phyloP scores from a whole-genome alignment of 257 asterid genomes.

The Cynanchum wilfordii region DNA sequence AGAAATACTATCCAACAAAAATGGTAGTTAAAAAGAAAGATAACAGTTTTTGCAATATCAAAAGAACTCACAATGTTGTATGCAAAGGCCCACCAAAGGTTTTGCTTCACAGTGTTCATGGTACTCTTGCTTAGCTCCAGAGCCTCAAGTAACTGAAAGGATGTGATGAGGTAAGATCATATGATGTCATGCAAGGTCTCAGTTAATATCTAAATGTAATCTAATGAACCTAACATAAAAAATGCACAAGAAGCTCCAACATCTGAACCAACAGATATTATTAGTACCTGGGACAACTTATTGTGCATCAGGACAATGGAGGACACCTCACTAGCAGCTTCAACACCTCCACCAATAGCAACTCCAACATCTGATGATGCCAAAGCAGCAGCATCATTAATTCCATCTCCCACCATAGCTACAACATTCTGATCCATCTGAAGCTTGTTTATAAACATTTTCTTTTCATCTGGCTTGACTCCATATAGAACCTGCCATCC shows the following conservation, averaged over 20 bases:
- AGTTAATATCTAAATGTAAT: background rate
- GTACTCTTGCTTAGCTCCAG: conserved; percentile 94
- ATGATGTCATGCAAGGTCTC: background rate
- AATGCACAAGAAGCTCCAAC: background rate
- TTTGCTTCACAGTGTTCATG: conserved; percentile 94
- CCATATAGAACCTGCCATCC: conserved; percentile 72
- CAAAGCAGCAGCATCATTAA: conserved; percentile 97
- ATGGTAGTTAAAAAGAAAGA: background rate
- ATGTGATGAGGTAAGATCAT: conserved; percentile 6
- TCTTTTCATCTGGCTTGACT: conserved; percentile 83
- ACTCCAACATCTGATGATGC: conserved; percentile 94
- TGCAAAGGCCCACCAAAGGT: conserved; percentile 99
- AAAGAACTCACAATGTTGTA: conserved; percentile 80
- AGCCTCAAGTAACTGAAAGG: conserved; percentile 82
- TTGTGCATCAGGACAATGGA: conserved; percentile 94
- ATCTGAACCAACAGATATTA: background rate
- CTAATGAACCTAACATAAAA: background rate
- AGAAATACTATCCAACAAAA: background rate
- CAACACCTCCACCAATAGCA: conserved; percentile 93
- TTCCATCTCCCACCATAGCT: conserved; percentile 99
- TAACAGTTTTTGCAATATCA: conserved; percentile 10
- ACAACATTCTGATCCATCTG: conserved; percentile 65
- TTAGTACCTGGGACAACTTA: conserved; percentile 78
- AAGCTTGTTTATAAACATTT: conserved; percentile 62
- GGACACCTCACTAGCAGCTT: conserved; percentile 98